Conservation (phyloP, 345 rosid genomes). For the Physaria fendleri region DNA sequence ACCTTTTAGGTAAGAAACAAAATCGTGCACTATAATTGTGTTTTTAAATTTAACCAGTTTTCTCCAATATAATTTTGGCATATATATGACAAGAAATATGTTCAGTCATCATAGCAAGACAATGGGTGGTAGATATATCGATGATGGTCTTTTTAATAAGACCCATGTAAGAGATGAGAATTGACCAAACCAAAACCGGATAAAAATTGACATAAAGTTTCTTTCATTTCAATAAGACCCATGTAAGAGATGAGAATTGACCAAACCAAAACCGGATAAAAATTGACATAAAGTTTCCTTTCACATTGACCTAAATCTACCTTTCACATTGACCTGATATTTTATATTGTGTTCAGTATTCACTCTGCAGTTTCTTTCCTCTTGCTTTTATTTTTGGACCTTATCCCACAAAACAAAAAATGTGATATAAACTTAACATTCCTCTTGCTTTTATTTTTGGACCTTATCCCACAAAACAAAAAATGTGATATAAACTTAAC, state of each 20-base stretch:
- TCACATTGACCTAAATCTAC: constrained; percentile 21
- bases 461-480: background rate
- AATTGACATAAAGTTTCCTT: constrained; percentile 1
- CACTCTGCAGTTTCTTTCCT: background rate
- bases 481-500: background rate
- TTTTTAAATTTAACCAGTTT: background rate
- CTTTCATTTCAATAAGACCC: background rate
- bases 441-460: background rate
- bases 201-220: background rate
- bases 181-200: background rate
- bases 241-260: background rate
- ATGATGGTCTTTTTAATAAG: background rate
- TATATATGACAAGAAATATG: background rate
- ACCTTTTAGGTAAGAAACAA: background rate
- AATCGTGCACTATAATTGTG: background rate
- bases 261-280: constrained; percentile 16
- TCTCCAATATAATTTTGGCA: background rate
- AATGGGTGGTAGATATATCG: background rate
- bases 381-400: constrained; percentile 5
- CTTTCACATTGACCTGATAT: background rate
- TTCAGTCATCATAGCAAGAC: background rate
- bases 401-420: background rate
- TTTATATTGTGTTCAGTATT: background rate
- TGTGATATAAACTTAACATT: background rate
- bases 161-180: background rate